Base-by-base conservation (phyloP, 331 rosid genomes). In the Pyrus hybrid region DNA sequence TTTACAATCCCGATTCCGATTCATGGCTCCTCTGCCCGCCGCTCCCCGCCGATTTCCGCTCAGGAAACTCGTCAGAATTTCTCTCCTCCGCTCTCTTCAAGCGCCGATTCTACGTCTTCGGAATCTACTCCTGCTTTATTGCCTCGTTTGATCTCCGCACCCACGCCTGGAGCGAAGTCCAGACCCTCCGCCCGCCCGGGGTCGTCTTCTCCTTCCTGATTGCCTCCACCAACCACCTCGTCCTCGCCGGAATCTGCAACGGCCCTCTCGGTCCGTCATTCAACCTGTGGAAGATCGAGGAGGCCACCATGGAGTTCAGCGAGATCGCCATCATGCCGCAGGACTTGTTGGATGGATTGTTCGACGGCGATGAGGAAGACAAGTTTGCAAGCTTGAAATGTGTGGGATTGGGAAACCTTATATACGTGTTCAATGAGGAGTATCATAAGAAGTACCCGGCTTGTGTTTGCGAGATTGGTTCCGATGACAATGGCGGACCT, bases 321-420 rank as follows among this genome's bases (percentile, higher is more conserved):
- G 91, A 88, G 85, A 89, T 91, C 45, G 86, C 80, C 2, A 73
- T 81, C 57, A 93, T 91, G 98, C 98, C 97, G 0, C 86, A 71
- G 71, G 88, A 85, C 20, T 64, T 93, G 81, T 87, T 93, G 7
- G 67, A 67, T 76, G 80, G 88, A 73, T 58, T 93, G 76, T 88
- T 91, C 75, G 98, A 91, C 47, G 81, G 90, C 12, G 97, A 93
- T 3, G 97, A 89, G 28, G 96, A 91, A 30, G 96, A 93, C 45
- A 86, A 79, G 13, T 91, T 93, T 63, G 97, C 96, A 13, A 86
- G 96, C 86, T 80, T 93, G 84, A 93, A 93, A 74, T 93, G 98
- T 22, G 91, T 93, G 51, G 98, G 98, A 0, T 73, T 78, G 71
- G 96, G 96, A 23, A 87, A 91, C 87, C 87, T 91, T 20, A 43